phyloP scores from a whole-genome alignment of 352 stramenopile genomes.

The Phytophthora agathidicida region DNA sequence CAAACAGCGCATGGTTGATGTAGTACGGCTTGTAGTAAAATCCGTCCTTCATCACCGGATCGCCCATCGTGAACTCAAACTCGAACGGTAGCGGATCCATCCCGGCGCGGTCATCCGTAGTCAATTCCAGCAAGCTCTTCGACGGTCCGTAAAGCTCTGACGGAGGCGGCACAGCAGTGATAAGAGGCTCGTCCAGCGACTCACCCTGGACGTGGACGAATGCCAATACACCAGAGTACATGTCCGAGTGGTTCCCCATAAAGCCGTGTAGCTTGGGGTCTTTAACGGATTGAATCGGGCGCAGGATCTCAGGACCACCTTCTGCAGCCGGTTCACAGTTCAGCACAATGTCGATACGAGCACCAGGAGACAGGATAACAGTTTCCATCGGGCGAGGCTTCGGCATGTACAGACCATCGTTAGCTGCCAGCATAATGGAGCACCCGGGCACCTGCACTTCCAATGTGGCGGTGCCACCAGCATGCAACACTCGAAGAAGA shows the following conservation, averaged over 20 bases:
- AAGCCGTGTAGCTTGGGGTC: constrained; percentile 46
- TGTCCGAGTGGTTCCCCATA: constrained; percentile 59
- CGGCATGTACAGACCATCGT: constrained; percentile 63
- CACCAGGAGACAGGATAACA: constrained; percentile 64
- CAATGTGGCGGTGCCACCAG: constrained; percentile 53
- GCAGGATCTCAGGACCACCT: constrained; percentile 39
- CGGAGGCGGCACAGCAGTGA: constrained; percentile 40
- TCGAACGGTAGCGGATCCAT: constrained; percentile 48
- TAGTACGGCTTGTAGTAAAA: constrained; percentile 79
- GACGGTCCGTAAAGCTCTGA: constrained; percentile 47
- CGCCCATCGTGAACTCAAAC: constrained; percentile 68
- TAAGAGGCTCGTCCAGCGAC: constrained; percentile 32
- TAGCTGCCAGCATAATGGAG: constrained; percentile 54
- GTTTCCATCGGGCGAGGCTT: constrained; percentile 42
- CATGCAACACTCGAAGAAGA: constrained; percentile 68
- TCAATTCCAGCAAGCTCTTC: constrained; percentile 47
- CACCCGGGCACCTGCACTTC: constrained; percentile 70
- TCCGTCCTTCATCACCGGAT: constrained; percentile 51
- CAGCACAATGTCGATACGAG: constrained; percentile 62
- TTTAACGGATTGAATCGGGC: constrained; percentile 62
- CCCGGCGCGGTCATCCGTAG: constrained; percentile 27
- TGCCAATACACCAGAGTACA: constrained; percentile 61
- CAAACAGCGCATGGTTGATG: constrained; percentile 71
- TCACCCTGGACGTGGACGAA: constrained; percentile 64
- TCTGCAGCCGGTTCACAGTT: constrained; percentile 50